Base-by-base conservation (phyloP, 2,329 filamentous ascomycete species). In the Ustilaginoidea virens region DNA sequence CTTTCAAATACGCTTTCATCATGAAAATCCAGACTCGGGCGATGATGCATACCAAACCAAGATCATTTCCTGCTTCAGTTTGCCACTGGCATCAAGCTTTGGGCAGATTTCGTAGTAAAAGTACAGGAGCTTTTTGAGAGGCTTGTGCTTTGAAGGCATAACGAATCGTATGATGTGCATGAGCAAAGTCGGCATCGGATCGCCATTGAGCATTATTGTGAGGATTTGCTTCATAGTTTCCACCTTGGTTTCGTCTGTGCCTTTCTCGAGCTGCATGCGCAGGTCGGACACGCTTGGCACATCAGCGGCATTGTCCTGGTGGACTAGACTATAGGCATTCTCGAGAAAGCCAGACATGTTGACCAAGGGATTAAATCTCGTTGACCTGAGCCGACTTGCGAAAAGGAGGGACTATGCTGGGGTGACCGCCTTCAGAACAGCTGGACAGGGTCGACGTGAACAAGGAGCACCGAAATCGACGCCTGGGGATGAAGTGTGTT, bases 91-190 rank as follows among this genome's bases (percentile, higher is more conserved):
- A 56, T 98, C 90, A 33, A 85, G 75, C 63, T 98, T 98, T 23
- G 87, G 90, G 55, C 90, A 96, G 52, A 96, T 90, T 60, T 98
- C 90, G 53, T 96, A 94, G 64, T 98, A 98, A 56, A 98, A 90
- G 61, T 98, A 98, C 32, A 98, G 71, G 36, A 98, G 69, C 65
- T 98, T 98, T 72, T 98, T 98, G 46, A 98, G 65, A 23, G 79
- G 65, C 63, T 98, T 98, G 57, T 80, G 83, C 63, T 92, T 94
- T 38, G 85, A 93, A 10, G 90, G 90, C 90, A 98, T 98, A 45
- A 98, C 86, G 53, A 98, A 98, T 53, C 90, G 83, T 55, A 98
- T 98, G 49, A 98, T 98, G 62, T 96, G 90, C 90, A 98, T 98
- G 44, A 98, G 74, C 13, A 98, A 68, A 43, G 85, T 77, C 16